Base-by-base conservation (phyloP, 176 grass and related monocot species). In the Musa acuminata region DNA sequence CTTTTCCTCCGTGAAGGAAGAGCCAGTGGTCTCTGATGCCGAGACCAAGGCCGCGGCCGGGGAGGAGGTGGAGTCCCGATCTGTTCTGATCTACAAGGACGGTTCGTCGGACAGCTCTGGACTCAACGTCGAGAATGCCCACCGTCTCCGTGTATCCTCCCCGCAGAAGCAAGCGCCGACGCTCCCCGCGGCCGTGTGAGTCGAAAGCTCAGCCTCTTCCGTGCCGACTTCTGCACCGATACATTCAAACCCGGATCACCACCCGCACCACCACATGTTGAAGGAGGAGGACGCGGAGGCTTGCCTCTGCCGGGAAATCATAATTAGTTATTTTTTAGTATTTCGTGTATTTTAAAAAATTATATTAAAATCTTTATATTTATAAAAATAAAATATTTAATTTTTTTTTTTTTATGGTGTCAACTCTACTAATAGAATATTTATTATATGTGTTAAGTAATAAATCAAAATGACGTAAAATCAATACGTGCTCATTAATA, bases 21-120 rank as follows among this genome's bases (percentile, higher is more conserved):
- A 76, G 4, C 80, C 82, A 3, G 72, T 81, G 20, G 79, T 76
- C 17, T 87, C 80, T 14, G 83, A 85, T 67, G 75, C 72, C 1
- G 77, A 71, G 4, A 5, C 35, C 35, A 4, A 85, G 75, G 75
- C 72, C 1, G 77, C 75, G 4, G 35, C 35, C 35, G 3, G 57
- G 63, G 4, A 43, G 35, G 35, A 43, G 35, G 2, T 69, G 29
- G 64, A 74, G 67, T 24, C 63, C 62, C 6, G 35, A 43, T 5
- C 35, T 43, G 35, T 43, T 43, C 35, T 43, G 35, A 43, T 43
- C 4, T 43, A 43, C 35, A 76, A 71, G 67, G 76, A 83, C 67
- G 85, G 89, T 22, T 85, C 89, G 11, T 85, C 85, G 11, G 89
- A 92, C 14, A 88, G 89, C 72, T 78, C 57, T 29, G 67, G 13